These are phyloP conservation scores for Zarea fungicola DNA, from an alignment of 2,329 filamentous ascomycete genomes.

Conservation along the genomic window DNA sequence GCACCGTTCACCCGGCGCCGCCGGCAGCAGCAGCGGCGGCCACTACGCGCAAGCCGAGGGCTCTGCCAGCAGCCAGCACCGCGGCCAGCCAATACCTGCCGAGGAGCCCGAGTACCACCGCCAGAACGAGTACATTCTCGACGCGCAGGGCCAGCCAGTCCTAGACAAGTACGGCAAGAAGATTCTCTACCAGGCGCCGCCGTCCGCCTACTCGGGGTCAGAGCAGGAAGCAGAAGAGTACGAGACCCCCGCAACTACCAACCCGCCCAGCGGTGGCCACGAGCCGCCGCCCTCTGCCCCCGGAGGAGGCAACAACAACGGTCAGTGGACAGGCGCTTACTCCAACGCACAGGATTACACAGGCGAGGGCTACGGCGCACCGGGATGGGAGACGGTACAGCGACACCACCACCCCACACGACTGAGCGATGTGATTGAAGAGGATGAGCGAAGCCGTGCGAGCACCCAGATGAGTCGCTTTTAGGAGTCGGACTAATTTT, in stretches of 20 bases:
- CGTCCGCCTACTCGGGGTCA: conserved; percentile 42
- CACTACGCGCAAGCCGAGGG: conserved; percentile 5
- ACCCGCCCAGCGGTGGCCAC: conserved; percentile 31
- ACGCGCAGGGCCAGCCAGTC: conserved; percentile 55
- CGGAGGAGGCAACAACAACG: conserved; percentile 16
- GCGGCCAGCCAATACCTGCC: background rate
- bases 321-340: conserved; percentile 40
- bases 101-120: conserved; percentile 17
- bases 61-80: conserved; percentile 14
- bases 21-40: background rate
- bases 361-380: conserved; percentile 59
- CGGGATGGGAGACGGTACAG: conserved; percentile 71
- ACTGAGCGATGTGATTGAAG: conserved; percentile 81
- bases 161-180: conserved; percentile 57
- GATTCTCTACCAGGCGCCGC: conserved; percentile 46
- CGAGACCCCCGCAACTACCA: conserved; percentile 45
- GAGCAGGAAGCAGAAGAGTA: conserved; percentile 53
- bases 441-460: conserved; percentile 73
- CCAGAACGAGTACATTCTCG: conserved; percentile 64
- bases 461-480: conserved; percentile 57
- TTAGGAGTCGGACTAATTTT: conserved; percentile 10
- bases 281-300: conserved; percentile 27
- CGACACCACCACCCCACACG: conserved; percentile 84
- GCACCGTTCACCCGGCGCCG: conserved; percentile 1
- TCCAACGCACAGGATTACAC: conserved; percentile 54